Conservation (phyloP, 192 early-diverging fungal genomes). For the Geranomyces michiganensis region DNA sequence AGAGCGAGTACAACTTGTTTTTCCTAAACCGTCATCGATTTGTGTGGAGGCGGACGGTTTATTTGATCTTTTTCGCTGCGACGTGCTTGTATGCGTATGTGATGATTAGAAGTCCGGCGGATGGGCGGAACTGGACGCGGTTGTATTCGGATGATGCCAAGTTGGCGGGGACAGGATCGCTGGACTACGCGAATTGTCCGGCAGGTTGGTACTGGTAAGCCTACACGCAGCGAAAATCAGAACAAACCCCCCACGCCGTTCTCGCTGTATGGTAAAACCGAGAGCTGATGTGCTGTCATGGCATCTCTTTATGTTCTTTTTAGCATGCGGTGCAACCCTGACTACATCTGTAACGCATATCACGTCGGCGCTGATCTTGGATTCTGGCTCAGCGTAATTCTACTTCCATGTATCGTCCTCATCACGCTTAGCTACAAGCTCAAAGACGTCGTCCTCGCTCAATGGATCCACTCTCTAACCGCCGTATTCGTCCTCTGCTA, state of each 20-base stretch:
- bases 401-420: conserved; percentile 35
- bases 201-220: conserved; percentile 38
- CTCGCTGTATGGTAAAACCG: too few relatives aligned
- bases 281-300: too few relatives aligned
- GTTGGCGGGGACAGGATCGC: neutral
- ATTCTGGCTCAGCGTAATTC: conserved; percentile 39
- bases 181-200: conserved; percentile 17
- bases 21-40: conserved; percentile 35
- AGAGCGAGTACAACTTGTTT: conserved; percentile 39
- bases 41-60: conserved; percentile 34
- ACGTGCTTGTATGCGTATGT: conserved; percentile 38
- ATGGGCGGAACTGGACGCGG: conserved; percentile 18
- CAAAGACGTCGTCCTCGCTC: conserved; percentile 5
- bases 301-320: neutral
- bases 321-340: conserved; percentile 41
- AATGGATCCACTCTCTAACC: conserved; percentile 34
- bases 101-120: conserved; percentile 32
- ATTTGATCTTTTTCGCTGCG: conserved; percentile 26
- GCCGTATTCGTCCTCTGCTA: conserved; percentile 24
- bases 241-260: too few relatives aligned
- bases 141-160: conserved; percentile 20
- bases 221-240: too few relatives aligned
- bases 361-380: conserved; percentile 32
- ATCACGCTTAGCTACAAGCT: conserved; percentile 27
- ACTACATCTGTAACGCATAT: conserved; percentile 43